phyloP scores from a whole-genome alignment of 805 yeast genomes.

The Kuraishia ogatae region DNA sequence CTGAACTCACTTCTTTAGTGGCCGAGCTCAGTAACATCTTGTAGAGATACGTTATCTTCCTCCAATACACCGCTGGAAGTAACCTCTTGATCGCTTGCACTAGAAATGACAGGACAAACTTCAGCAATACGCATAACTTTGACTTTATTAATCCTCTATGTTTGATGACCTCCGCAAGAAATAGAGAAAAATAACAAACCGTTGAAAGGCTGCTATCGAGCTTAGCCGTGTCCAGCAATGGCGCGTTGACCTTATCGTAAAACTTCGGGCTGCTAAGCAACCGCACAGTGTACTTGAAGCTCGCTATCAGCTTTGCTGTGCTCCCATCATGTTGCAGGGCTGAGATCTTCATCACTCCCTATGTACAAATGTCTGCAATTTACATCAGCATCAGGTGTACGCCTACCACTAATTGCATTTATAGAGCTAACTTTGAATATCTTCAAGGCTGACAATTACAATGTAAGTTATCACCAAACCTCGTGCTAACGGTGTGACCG shows the following conservation, averaged over 20 bases:
- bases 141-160: conserved; percentile 2
- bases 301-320: not conserved
- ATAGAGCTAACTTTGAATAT: too few relatives aligned
- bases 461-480: not conserved
- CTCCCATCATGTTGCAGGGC: not conserved
- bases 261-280: conserved; percentile 16
- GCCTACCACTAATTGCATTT: too few relatives aligned
- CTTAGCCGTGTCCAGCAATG: conserved; percentile 16
- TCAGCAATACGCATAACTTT: not conserved
- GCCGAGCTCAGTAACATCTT: not conserved
- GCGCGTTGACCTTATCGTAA: conserved; percentile 17
- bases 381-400: too few relatives aligned
- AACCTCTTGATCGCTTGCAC: not conserved
- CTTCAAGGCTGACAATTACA: too few relatives aligned
- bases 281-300: conserved; percentile 11
- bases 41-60: not conserved
- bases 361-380: not conserved
- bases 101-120: not conserved
- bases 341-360: not conserved
- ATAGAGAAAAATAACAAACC: conserved; percentile 21
- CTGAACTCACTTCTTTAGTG: not conserved
- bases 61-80: not conserved
- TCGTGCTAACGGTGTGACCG: not conserved
- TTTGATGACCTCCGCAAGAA: conserved; percentile 17
- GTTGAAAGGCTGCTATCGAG: conserved; percentile 24